These are phyloP conservation scores for Puccinia triticina DNA, from an alignment of 1,284 basidiomycete species.

Conservation along the genomic window DNA sequence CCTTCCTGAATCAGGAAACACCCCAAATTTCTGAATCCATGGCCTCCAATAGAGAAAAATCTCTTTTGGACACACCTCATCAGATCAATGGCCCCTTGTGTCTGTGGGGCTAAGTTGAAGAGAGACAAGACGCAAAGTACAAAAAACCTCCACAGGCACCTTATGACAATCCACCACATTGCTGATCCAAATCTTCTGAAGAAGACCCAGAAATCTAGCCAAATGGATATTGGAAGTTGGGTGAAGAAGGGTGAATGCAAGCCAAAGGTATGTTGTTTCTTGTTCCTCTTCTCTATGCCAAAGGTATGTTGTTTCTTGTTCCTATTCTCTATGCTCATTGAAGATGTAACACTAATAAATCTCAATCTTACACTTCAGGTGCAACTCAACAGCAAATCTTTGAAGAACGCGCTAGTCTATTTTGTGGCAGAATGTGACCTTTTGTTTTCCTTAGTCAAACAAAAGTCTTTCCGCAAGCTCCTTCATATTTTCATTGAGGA, in stretches of 20 bases:
- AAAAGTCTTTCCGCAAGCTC: neutral
- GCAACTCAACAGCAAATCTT: neutral
- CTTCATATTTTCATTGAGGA: neutral
- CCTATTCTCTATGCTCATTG: neutral
- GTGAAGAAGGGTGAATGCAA: no score
- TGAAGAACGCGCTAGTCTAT: neutral
- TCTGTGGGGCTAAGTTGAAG: neutral
- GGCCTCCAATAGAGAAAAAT: no score
- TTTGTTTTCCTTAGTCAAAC: neutral
- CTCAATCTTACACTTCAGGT: neutral
- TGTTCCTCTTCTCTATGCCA: no score
- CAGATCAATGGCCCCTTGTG: no score
- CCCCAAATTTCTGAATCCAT: no score
- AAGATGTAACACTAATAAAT: no score
- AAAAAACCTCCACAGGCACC: constrained; percentile 2
- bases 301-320: neutral
- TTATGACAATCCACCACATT: neutral
- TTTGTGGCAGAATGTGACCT: neutral
- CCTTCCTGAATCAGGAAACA: no score
- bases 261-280: no score
- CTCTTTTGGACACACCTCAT: no score
- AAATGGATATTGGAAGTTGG: no score
- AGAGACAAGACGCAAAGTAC: neutral
- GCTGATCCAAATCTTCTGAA: neutral
- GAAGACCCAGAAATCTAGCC: no score